Conservation (phyloP, 768 basidiomycete species). For the Rhizopogon vesiculosus region DNA sequence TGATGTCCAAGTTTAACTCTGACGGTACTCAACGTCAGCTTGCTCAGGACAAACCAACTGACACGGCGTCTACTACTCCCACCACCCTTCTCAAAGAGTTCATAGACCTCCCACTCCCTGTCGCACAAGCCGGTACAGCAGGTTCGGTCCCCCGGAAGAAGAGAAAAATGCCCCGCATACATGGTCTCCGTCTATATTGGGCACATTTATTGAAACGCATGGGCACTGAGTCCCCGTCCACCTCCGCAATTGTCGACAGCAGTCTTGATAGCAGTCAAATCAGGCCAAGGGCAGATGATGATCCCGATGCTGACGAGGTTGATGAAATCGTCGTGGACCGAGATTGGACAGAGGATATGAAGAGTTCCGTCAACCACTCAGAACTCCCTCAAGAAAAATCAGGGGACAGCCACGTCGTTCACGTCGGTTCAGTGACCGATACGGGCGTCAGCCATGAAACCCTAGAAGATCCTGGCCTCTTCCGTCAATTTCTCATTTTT, state of each 20-base stretch:
- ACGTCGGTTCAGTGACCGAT: slow-evolving; percentile 16
- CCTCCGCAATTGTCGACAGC: slow-evolving; percentile 48
- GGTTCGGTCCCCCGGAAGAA: slow-evolving; percentile 22
- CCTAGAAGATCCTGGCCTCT: slow-evolving; percentile 32
- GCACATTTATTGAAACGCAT: slow-evolving; percentile 48
- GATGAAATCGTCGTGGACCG: slow-evolving; percentile 78
- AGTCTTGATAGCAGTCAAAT: slow-evolving; percentile 34
- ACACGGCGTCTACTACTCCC: not conserved
- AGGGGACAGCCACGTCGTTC: slow-evolving; percentile 34
- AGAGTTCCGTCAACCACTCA: slow-evolving; percentile 49
- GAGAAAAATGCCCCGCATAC: slow-evolving; percentile 36
- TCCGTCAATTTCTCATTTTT: slow-evolving; percentile 31
- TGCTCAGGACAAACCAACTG: no score
- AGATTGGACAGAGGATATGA: slow-evolving; percentile 57
- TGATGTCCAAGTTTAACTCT: not conserved
- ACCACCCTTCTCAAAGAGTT: slow-evolving; percentile 9
- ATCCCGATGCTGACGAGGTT: slow-evolving; percentile 36
- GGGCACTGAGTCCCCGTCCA: slow-evolving; percentile 53
- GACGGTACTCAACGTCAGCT: not conserved
- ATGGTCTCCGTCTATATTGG: slow-evolving; percentile 39
- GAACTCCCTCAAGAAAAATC: slow-evolving; percentile 47
- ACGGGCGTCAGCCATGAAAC: slow-evolving; percentile 35
- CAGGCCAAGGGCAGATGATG: slow-evolving; percentile 26
- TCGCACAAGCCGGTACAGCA: slow-evolving; percentile 24
- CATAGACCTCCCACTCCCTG: slow-evolving; percentile 38